Percentiles rank a stretch among this genome's conserved stretches.
Evolutionary conservation across 805 yeast species (phyloP).

Genomic region (Saturnispora besseyi): DNA sequence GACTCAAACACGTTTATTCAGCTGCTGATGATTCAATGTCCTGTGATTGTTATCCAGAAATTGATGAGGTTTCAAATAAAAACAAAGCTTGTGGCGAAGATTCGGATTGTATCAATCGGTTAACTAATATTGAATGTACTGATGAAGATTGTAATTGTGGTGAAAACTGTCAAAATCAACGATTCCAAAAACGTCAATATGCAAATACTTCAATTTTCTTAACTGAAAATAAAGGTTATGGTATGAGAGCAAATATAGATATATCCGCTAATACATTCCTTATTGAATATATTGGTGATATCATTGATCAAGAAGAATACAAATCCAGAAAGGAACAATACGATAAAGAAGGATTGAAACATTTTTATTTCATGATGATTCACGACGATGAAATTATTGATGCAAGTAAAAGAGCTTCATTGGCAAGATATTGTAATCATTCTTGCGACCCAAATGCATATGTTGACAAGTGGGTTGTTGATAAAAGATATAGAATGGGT

Average conservation of each 20-base stretch:
- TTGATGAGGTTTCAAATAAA: slow-evolving; percentile 28
- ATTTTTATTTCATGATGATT: slow-evolving; percentile 93
- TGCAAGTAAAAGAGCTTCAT: slow-evolving; percentile 81
- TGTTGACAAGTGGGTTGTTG: slow-evolving; percentile 97
- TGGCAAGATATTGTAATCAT: slow-evolving; percentile 91
- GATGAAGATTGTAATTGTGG: slow-evolving; percentile 69
- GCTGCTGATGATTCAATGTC: slow-evolving; percentile 75
- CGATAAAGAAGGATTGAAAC: slow-evolving; percentile 59
- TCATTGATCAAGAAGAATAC: slow-evolving; percentile 73
- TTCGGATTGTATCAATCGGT: slow-evolving; percentile 84
- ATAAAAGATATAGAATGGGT: slow-evolving; percentile 86
- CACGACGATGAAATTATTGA: slow-evolving; percentile 90
- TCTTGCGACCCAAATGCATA: slow-evolving; percentile 92
- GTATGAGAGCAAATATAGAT: slow-evolving; percentile 60
- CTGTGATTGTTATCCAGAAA: slow-evolving; percentile 71
- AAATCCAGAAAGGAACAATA: slow-evolving; percentile 65
- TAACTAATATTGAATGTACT: slow-evolving; percentile 87
- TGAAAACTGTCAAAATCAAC: slow-evolving; percentile 69
- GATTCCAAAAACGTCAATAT: slow-evolving; percentile 73
- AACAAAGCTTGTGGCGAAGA: slow-evolving; percentile 73
- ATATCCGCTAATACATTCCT: slow-evolving; percentile 62
- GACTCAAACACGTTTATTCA: slow-evolving; percentile 52
- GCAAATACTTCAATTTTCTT: slow-evolving; percentile 72
- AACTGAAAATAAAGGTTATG: slow-evolving; percentile 84
- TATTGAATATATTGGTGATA: slow-evolving; percentile 92